Percentiles rank a stretch among this genome's conserved stretches.
Conservation (phyloP, 108 stramenopile genomes). For the Discostella pseudostelligera region DNA sequence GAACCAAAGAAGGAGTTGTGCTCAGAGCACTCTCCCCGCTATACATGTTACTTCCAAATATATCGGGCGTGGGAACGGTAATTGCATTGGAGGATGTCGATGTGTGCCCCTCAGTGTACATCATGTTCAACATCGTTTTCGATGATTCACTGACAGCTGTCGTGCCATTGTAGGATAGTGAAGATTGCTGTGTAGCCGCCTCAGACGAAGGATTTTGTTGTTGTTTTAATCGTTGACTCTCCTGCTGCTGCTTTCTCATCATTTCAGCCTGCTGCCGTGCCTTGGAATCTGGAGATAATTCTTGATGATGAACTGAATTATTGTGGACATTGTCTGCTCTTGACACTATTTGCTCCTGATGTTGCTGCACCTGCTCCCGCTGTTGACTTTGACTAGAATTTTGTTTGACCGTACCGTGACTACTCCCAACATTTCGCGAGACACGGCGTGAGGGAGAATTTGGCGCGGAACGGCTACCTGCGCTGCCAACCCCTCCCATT, state of each 20-base stretch:
- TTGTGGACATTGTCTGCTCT: background rate
- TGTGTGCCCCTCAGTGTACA: conserved; percentile 4
- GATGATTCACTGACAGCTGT: background rate
- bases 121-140: background rate
- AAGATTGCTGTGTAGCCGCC: background rate
- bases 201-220: background rate
- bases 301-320: background rate
- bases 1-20: conserved; percentile 13
- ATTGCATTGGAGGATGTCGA: background rate
- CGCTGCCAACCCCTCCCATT: conserved; percentile 12
- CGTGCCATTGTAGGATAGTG: background rate
- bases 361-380: conserved; percentile 13
- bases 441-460: background rate
- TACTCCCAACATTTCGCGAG: background rate
- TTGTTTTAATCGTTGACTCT: background rate
- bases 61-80: background rate
- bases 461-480: background rate
- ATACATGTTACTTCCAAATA: too few relatives aligned
- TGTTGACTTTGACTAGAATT: background rate
- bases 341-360: conserved; percentile 14
- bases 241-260: conserved; percentile 4
- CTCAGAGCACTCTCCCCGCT: background rate
- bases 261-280: conserved; percentile 1
- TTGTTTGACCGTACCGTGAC: background rate
- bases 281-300: conserved; percentile 8